phyloP scores from a whole-genome alignment of 2,329 filamentous ascomycete species.

The Aspergillus cejpii region DNA sequence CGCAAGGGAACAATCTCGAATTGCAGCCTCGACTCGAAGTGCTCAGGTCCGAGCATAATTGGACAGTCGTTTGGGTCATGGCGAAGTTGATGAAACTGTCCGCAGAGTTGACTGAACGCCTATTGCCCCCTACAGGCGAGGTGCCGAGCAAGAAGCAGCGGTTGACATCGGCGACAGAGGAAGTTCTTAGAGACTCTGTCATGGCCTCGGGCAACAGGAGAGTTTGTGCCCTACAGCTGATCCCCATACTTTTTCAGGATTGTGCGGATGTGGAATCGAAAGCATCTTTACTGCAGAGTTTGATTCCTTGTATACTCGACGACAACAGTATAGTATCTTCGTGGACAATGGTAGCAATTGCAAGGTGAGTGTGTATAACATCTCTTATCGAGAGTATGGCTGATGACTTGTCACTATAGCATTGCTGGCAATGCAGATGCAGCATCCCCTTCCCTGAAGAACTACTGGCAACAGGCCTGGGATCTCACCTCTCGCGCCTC shows the following conservation, averaged over 20 bases:
- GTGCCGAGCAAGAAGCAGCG: slow-evolving; percentile 33
- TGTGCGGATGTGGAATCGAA: slow-evolving; percentile 49
- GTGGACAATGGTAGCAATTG: slow-evolving; percentile 79
- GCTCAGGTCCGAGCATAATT: slow-evolving; percentile 35
- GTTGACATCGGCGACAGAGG: slow-evolving; percentile 31
- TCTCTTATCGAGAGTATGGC: background rate
- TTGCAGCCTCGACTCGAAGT: slow-evolving; percentile 35
- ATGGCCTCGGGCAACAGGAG: slow-evolving; percentile 36
- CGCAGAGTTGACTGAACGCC: slow-evolving; percentile 19
- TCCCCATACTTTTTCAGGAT: slow-evolving; percentile 48
- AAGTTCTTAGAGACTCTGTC: slow-evolving; percentile 32
- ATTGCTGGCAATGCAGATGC: slow-evolving; percentile 32
- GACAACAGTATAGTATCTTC: slow-evolving; percentile 61
- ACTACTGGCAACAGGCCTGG: slow-evolving; percentile 67
- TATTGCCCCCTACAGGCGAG: slow-evolving; percentile 11
- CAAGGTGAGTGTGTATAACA: slow-evolving; percentile 53
- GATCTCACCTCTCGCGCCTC: slow-evolving; percentile 64
- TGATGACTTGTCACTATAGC: slow-evolving; percentile 21
- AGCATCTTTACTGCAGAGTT: slow-evolving; percentile 50
- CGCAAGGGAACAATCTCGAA: slow-evolving; percentile 32
- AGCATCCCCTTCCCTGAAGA: slow-evolving; percentile 37
- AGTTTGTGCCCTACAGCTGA: slow-evolving; percentile 49
- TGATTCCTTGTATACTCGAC: slow-evolving; percentile 58
- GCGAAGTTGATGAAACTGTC: slow-evolving; percentile 37
- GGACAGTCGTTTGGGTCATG: slow-evolving; percentile 37